Evolutionary conservation across 805 yeast species (phyloP).

Genomic region (Candida koratica): DNA sequence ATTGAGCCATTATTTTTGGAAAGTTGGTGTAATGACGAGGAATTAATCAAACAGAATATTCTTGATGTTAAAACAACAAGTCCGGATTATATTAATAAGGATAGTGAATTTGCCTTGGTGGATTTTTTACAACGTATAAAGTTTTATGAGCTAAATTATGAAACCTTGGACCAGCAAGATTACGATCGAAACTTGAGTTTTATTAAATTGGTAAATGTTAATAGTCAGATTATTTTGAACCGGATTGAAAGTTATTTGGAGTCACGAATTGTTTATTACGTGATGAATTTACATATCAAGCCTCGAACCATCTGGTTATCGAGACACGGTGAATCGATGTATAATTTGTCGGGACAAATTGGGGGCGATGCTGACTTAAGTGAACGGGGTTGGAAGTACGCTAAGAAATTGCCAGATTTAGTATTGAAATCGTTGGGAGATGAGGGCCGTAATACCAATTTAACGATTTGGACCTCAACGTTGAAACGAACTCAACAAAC

Average conservation of each 20-base stretch:
- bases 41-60: slow-evolving; percentile 72
- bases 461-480: slow-evolving; percentile 96
- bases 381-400: slow-evolving; percentile 80
- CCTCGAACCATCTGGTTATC: slow-evolving; percentile 92
- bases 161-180: slow-evolving; percentile 58
- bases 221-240: slow-evolving; percentile 84
- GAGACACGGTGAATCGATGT: slow-evolving; percentile 93
- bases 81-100: slow-evolving; percentile 71
- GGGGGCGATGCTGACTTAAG: slow-evolving; percentile 92
- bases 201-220: slow-evolving; percentile 82
- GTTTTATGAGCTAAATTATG: slow-evolving; percentile 70
- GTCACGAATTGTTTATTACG: slow-evolving; percentile 88
- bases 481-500: slow-evolving; percentile 90
- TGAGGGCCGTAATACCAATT: slow-evolving; percentile 45
- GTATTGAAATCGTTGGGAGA: slow-evolving; percentile 63
- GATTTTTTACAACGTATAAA: slow-evolving; percentile 74
- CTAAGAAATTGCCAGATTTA: slow-evolving; percentile 72
- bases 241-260: slow-evolving; percentile 84
- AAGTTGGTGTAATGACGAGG: slow-evolving; percentile 83
- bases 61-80: slow-evolving; percentile 82
- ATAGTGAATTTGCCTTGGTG: slow-evolving; percentile 64
- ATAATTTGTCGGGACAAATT: slow-evolving; percentile 87
- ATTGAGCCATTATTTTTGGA: slow-evolving; percentile 92
- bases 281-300: slow-evolving; percentile 91
- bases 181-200: slow-evolving; percentile 66